Base-by-base conservation (phyloP, 768 basidiomycete genomes). In the Pholiota microspora region DNA sequence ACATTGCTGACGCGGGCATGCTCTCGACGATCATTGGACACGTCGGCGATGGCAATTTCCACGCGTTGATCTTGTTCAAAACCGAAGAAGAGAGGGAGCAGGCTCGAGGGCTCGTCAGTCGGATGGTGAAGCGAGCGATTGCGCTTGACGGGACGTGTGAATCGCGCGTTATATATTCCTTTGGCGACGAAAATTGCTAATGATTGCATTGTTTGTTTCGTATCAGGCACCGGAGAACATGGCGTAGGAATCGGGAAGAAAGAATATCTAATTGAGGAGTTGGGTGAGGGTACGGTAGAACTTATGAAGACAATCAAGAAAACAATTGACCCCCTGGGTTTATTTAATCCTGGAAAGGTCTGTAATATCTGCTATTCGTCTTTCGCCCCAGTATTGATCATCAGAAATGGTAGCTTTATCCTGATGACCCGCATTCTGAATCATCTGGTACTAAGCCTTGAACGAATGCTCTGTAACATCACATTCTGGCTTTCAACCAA, bases 311-410 rank as follows among this genome's bases (percentile, higher is more conserved):
- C 77, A 10, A 81, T 96, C 61, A 96, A 96, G 69, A 69, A 71
- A 54, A 75, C 83, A 0, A 68, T 92, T 9, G 92, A 94, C 64
- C 92, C 92, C 0, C 67, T 84, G 23, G 81, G 83, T 28, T 67
- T 95, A 38, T 84, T 94, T 59, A 94, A 94, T 65, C 92, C 92
- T 5, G 92, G 89, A 53, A 94, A 94, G 81, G 87, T 84, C n/a
- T n/a, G n/a, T 38, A 38, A 62, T 52, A 7, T 31, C 13, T 50
- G 4, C 13, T 12, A 4, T 4, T 42, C 6, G 12, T 31, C 6
- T 10, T 16, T 32, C 25, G 12, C 10, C 15, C 21, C 42, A n/a
- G n/a, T n/a, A n/a, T n/a, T n/a, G n/a, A n/a, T n/a, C n/a, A n/a
- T n/a, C n/a, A n/a, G n/a, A n/a, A n/a, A n/a, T 25, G 12, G 1